These are phyloP conservation scores for Fusarium chaquense DNA, from an alignment of 2,329 filamentous ascomycete genomes.

Conservation along the genomic window DNA sequence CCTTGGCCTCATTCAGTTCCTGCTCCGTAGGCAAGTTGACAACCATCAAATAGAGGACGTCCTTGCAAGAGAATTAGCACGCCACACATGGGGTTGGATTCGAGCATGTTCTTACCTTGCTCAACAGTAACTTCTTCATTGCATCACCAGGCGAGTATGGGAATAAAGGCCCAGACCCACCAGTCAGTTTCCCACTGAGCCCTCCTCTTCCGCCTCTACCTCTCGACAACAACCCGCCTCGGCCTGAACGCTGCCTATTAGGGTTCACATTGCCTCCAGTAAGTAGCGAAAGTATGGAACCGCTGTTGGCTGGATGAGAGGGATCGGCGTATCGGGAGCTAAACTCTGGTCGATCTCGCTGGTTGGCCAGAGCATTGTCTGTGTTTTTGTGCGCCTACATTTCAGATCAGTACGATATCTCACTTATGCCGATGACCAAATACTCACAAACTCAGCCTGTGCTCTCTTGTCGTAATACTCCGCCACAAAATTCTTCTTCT, in stretches of 20 bases:
- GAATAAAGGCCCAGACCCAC: not conserved
- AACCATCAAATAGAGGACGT: slow-evolving; percentile 20
- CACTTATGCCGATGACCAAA: fast-evolving
- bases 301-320: slow-evolving; percentile 12
- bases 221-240: not conserved
- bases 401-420: not conserved
- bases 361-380: slow-evolving; percentile 12
- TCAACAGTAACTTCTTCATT: slow-evolving; percentile 12
- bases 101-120: not conserved
- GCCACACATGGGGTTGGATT: fast-evolving
- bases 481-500: slow-evolving; percentile 7
- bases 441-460: slow-evolving; percentile 22
- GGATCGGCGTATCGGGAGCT: slow-evolving; percentile 18
- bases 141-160: slow-evolving; percentile 8
- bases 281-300: slow-evolving; percentile 7
- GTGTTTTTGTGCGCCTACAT: slow-evolving; percentile 1
- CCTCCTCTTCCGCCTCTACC: not conserved
- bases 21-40: slow-evolving; percentile 12
- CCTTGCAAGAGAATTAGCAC: not conserved
- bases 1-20: slow-evolving; percentile 9
- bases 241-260: not conserved
- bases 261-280: slow-evolving; percentile 19
- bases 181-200: not conserved
- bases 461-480: slow-evolving; percentile 19
- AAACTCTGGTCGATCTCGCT: slow-evolving; percentile 12